These are phyloP conservation scores for Fistulifera pelliculosa DNA, from an alignment of 108 stramenopile species.

Conservation along the genomic window DNA sequence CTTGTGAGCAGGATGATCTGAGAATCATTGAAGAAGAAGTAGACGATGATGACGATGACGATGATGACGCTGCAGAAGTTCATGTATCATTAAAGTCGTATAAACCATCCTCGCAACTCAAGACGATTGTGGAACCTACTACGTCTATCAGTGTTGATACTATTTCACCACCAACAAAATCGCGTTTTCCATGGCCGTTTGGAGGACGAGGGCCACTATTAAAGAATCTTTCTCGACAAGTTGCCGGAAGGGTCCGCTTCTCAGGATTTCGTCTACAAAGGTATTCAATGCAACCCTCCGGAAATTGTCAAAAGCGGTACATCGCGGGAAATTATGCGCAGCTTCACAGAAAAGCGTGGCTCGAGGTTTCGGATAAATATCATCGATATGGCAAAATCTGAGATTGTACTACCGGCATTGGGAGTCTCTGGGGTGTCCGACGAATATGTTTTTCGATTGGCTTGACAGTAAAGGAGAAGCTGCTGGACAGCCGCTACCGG, in stretches of 20 bases:
- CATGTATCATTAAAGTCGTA: neutral
- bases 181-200: conserved; percentile 5
- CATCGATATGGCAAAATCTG: conserved; percentile 86
- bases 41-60: conserved; percentile 28
- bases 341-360: conserved; percentile 71
- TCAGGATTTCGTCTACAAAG: conserved; percentile 34
- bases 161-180: neutral
- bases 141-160: neutral
- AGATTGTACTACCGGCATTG: conserved; percentile 79
- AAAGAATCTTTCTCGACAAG: conserved; percentile 8
- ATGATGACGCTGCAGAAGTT: conserved; percentile 13
- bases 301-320: conserved; percentile 56
- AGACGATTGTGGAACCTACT: neutral
- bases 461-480: conserved; percentile 63
- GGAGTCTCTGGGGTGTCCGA: conserved; percentile 53
- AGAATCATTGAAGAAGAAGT: conserved; percentile 54
- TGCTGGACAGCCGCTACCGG: conserved; percentile 37
- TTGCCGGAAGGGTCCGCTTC: neutral
- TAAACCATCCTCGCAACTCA: neutral
- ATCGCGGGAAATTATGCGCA: conserved; percentile 52
- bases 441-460: conserved; percentile 77
- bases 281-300: conserved; percentile 42
- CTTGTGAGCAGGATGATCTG: conserved; percentile 21
- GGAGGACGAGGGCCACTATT: neutral
- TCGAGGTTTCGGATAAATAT: conserved; percentile 73